Conservation (phyloP, 192 early-diverging fungal genomes). For the Diversispora epigaea region DNA sequence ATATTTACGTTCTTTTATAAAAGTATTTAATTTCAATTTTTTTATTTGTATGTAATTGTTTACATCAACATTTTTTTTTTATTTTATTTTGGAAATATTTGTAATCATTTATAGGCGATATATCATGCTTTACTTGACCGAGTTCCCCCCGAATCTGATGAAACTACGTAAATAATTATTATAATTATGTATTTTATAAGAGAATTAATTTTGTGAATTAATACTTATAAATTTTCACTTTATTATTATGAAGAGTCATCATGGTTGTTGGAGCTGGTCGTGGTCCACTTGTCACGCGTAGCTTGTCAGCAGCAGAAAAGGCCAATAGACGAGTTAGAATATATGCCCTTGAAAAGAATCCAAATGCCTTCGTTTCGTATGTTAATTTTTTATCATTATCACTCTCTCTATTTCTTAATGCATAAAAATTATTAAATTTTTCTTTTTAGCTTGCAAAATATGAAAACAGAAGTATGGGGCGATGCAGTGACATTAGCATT, state of each 20-base stretch:
- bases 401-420: not conserved
- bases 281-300: slow-evolving; percentile 89
- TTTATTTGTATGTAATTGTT: slow-evolving; percentile 3
- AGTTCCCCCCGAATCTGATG: slow-evolving; percentile 37
- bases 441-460: slow-evolving; percentile 62
- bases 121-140: slow-evolving; percentile 58
- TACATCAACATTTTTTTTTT: not conserved
- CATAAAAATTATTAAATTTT: slow-evolving; percentile 8
- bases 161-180: slow-evolving; percentile 24
- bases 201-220: not conserved
- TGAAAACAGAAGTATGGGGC: slow-evolving; percentile 74
- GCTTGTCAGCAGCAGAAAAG: slow-evolving; percentile 71
- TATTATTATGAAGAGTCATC: slow-evolving; percentile 57
- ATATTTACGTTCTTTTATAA: not conserved
- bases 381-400: slow-evolving; percentile 25
- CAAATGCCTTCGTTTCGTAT: slow-evolving; percentile 86
- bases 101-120: slow-evolving; percentile 41
- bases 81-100: not conserved
- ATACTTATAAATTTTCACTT: slow-evolving; percentile 30
- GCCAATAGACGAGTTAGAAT: slow-evolving; percentile 62
- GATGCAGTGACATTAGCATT: slow-evolving; percentile 80
- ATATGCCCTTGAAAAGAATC: slow-evolving; percentile 95
- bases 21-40: too few relatives aligned
- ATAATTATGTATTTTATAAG: not conserved
- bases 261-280: slow-evolving; percentile 95